These are phyloP conservation scores for Eimeria nieschulzi DNA, from an alignment of 169 alveolate species.

Conservation along the genomic window DNA sequence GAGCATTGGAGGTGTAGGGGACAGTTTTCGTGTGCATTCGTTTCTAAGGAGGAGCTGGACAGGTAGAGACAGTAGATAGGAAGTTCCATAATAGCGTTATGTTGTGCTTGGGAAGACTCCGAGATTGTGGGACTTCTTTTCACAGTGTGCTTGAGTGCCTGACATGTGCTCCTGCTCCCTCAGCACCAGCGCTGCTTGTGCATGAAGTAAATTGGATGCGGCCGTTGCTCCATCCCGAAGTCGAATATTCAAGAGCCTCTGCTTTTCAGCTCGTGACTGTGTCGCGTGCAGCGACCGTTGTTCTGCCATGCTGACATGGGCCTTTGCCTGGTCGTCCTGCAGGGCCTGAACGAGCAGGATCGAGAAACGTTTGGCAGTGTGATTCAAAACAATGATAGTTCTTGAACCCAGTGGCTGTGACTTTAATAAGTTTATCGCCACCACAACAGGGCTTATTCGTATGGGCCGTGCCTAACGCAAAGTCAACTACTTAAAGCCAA, in stretches of 20 bases:
- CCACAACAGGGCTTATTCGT: background rate
- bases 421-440: background rate
- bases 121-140: too few species aligned
- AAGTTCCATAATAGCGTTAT: background rate
- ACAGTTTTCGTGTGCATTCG: background rate
- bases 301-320: background rate
- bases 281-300: background rate
- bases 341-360: background rate
- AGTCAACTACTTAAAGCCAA: background rate
- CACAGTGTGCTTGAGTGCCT: background rate
- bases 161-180: slow-evolving; percentile 13
- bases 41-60: background rate
- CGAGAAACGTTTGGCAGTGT: background rate
- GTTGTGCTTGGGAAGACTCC: too few species aligned
- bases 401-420: background rate
- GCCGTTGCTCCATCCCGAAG: background rate
- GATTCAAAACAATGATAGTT: background rate
- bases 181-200: slow-evolving; percentile 13
- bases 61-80: background rate
- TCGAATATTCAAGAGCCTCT: background rate
- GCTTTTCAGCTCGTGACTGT: background rate
- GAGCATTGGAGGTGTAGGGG: background rate
- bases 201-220: background rate
- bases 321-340: background rate
- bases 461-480: background rate